A percentile compares a stretch with the other conserved stretches of the same genome.
Evolutionary conservation across 352 stramenopile genomes (phyloP).

Genomic region (Pythium biforme): DNA sequence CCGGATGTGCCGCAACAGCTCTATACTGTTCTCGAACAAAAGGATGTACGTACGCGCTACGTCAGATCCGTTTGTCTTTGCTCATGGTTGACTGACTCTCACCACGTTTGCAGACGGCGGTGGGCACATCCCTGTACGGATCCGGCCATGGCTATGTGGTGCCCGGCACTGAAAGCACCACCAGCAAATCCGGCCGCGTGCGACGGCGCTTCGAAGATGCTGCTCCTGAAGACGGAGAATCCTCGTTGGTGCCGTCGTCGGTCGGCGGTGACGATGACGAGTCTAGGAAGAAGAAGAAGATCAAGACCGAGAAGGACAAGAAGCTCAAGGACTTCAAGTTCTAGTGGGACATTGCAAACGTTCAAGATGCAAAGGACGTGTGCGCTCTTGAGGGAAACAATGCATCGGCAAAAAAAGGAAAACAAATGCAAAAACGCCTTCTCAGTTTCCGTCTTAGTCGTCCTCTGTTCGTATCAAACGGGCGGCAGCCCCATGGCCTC

Average conservation of each 20-base stretch:
- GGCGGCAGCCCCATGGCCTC: slow-evolving; percentile 76
- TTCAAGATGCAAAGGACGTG: background rate
- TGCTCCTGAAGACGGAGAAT: slow-evolving; percentile 24
- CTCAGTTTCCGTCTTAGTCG: too few relatives aligned
- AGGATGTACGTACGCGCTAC: slow-evolving; percentile 41
- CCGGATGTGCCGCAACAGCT: slow-evolving; percentile 65
- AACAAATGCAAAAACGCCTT: slow-evolving; percentile 12
- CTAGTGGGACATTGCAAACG: slow-evolving; percentile 25
- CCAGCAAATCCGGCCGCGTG: slow-evolving; percentile 52
- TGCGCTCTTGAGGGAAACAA: background rate
- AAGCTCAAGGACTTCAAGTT: slow-evolving; percentile 88
- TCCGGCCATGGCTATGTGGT: slow-evolving; percentile 77
- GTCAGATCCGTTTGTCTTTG: background rate
- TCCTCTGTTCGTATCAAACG: slow-evolving; percentile 27
- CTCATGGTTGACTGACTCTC: background rate
- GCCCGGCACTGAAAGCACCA: slow-evolving; percentile 33
- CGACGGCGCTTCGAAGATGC: slow-evolving; percentile 73
- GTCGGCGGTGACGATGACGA: slow-evolving; percentile 50
- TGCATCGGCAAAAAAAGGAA: slow-evolving; percentile 3
- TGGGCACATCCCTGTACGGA: slow-evolving; percentile 71
- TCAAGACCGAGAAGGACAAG: slow-evolving; percentile 76
- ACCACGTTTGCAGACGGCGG: slow-evolving; percentile 45
- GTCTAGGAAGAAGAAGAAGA: slow-evolving; percentile 70
- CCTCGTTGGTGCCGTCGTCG: slow-evolving; percentile 27
- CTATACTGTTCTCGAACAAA: slow-evolving; percentile 78